Base-by-base conservation (phyloP, 768 basidiomycete genomes). In the Naganishia vaughanmartiniae region DNA sequence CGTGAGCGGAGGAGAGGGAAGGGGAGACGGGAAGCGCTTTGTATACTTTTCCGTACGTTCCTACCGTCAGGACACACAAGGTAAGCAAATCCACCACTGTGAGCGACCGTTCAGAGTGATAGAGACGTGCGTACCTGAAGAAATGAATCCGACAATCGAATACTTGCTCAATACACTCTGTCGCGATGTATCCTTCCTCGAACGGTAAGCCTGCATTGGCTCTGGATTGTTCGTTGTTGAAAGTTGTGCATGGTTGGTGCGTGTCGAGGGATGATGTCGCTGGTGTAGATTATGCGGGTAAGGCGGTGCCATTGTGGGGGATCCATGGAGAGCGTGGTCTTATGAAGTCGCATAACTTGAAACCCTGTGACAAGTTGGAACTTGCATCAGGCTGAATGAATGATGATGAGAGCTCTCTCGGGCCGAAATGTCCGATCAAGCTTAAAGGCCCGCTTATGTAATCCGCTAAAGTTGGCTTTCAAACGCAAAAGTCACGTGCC, bases 21-120 rank as follows among this genome's bases (percentile, higher is more conserved):
- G 67, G 34, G 36, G 67, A 67, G 51, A 53, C 65, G 6, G 70
- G 56, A 26, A 80, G 76, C 0, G 94, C 96, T 80, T 98, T 98
- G 87, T 98, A 99, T 1, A 98, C 96, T n/a, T 94, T 85, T 0
- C 96, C 96, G 78, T 98, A 98, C 0, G 95, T 98, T 24, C 80
- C 80, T 81, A 55, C 24, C 12, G 28, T 21, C 45, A 7, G 15
- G 15, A 46, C 7, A 33, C 46, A 34, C 54, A 70, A 31, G 26
- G 31, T 58, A 60, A 51, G 63, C 24, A 42, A 45, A 19, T 45
- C 31, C 5, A 17, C 57, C 33, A 14, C 17, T 5, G 4, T 3
- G 31, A 10, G 4, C 19, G 2, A 55, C 54, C 34, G 0, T 34
- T 10, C 17, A n/a, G 36, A 19, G n/a, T n/a, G n/a, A n/a, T n/a